Base-by-base conservation (phyloP, 805 yeast genomes). In the Sugiyamaella chiloensis region DNA sequence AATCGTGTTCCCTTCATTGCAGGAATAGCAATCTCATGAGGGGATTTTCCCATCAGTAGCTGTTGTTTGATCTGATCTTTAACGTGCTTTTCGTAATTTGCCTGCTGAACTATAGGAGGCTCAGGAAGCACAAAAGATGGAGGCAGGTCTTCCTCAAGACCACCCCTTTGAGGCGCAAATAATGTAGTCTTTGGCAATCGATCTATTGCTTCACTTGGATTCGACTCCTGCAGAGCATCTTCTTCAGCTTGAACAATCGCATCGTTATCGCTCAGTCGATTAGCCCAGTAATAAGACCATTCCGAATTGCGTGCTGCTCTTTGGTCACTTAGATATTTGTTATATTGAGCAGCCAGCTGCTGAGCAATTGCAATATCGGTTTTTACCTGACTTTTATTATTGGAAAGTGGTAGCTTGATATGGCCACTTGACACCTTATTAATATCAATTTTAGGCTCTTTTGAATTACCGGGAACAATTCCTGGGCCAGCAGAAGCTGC, bases 181-280 rank as follows among this genome's bases (percentile, higher is more conserved):
- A 44, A 11, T 9, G 30, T 12, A n/a, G 26, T 23, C 14, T 36
- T 14, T 12, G 47, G 42, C 14, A 43, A 16, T 12, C 41, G 40
- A 17, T 43, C 46, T 14, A 44, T 8, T 34, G 37, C 37, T 31
- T 48, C 40, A 7, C 27, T 23, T 16, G 37, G 32, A 23, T 44
- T 40, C 20, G 34, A 19, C 9, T 41, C 26, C 16, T 34, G 35
- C 16, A 42, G 17, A 20, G 84, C 79, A 60, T 80, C 80, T 45
- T 78, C 52, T 71, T 69, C 59, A 75, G 34, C 44, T 24, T 46
- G 44, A 5, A 53, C 27, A n/a, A 40, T 26, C 14, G 30, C 42
- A 29, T 45, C 24, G 36, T 48, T 51, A 17, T 40, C 24, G 11
- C 41, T 52, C 16, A 46, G 26, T 14, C 44, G 52, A 16, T 41